Conservation (phyloP, 495 filamentous ascomycete species). For the Penicillium parvum region DNA sequence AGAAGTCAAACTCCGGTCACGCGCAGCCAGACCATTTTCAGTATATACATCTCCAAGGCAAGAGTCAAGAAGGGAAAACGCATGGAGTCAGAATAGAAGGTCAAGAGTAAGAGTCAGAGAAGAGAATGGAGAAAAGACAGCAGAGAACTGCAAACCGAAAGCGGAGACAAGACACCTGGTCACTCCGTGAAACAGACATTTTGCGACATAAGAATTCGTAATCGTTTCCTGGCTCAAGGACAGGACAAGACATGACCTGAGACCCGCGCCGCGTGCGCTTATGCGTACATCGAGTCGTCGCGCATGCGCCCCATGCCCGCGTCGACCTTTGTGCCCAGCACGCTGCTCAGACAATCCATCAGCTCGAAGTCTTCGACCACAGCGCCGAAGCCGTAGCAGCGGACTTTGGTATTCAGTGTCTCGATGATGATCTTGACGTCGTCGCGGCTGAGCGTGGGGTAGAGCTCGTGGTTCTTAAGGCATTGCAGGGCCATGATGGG, state of each 20-base stretch:
- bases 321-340: slow-evolving; percentile 63
- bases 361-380: slow-evolving; percentile 83
- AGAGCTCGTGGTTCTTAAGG: slow-evolving; percentile 66
- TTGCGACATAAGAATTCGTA: slow-evolving; percentile 12
- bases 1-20: slow-evolving; percentile 5
- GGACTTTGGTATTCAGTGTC: slow-evolving; percentile 71
- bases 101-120: neutral
- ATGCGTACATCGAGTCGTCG: slow-evolving; percentile 40
- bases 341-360: slow-evolving; percentile 71
- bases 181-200: slow-evolving; percentile 3
- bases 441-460: slow-evolving; percentile 55
- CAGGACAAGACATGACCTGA: too few species aligned
- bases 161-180: slow-evolving; percentile 3
- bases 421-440: slow-evolving; percentile 72
- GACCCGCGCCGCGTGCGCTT: too few species aligned
- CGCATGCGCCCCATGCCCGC: slow-evolving; percentile 23
- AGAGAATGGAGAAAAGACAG: neutral
- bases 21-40: slow-evolving; percentile 10
- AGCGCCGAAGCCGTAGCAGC: slow-evolving; percentile 85
- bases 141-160: slow-evolving; percentile 2
- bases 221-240: slow-evolving; percentile 8
- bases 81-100: too few species aligned
- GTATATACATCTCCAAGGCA: slow-evolving; percentile 14
- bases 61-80: neutral
- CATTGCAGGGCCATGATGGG: slow-evolving; percentile 92